Evolutionary conservation across 2,329 filamentous ascomycete genomes (phyloP), one percentile per base, ranked within the genome.

Genomic region (Chaetothyriales sp.): DNA sequence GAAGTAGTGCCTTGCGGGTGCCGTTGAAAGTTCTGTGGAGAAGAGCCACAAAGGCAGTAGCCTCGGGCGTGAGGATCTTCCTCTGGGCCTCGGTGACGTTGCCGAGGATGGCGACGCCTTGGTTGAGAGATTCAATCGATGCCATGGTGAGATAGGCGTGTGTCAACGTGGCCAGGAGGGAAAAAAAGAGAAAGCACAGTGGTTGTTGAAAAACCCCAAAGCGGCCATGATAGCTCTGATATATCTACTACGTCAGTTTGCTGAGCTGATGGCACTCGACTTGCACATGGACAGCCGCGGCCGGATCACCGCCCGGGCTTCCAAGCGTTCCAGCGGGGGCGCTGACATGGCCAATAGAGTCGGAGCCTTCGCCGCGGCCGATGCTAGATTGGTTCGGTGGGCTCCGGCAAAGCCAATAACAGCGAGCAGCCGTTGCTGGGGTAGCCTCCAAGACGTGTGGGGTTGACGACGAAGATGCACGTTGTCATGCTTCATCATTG

Each of bases 1-100:
- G 84, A 51, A 98, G 81, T 44, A 98, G 81, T 47, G 78, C 76
- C 76, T 95, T 95, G 71, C 92, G 86, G 51, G 84, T 90, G 58
- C 70, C 73, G 70, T 97, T 94, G 78, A 97, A 97, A 59, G 89
- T 88, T 66, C 90, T 85, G 74, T 98, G 92, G 64, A 98, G 81
- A 58, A 95, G 83, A 40, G 90, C 86, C 55, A 98, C 81, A 76
- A 97, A 98, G 57, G 88, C 85, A 59, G 87, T 82, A 51, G 90
- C 90, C 60, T 94, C 80, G 62, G 89, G 90, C 57, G 82, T 95
- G 60, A 97, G 80, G 68, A 98, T 94, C 77, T 94, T 90, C 73
- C 81, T 82, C 69, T 89, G 84, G 62, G 83, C 74, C 54, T 90
- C 81, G 64, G 81, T 82, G 66, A 97, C 73, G 56, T 78, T 70